Evolutionary conservation across 2,329 filamentous ascomycete genomes (phyloP), one percentile per base, ranked within the genome.

Genomic region (Sporothrix curviconia): DNA sequence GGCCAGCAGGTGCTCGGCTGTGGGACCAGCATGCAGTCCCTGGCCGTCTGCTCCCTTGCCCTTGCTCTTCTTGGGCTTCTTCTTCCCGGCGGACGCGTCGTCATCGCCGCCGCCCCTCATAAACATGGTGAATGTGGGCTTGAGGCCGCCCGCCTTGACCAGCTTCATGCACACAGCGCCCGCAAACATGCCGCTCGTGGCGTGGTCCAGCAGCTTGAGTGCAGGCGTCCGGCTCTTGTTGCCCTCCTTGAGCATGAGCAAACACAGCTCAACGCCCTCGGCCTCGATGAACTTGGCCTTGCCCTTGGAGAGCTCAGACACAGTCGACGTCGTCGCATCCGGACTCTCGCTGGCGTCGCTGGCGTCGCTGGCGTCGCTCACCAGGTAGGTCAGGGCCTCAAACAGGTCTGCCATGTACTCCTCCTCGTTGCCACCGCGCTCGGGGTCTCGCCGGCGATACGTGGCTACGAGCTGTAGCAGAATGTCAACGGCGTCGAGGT

Each of bases 391-490:
- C 17, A 97, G 69, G 1, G 86, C 83, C 67, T 96, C 92, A 69
- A 99, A 99, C 0, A 96, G 69, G 63, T 99, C 96, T 71, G 95
- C 90, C 68, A 95, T 89, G 69, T 89, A 96, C 73, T 99, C 94
- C 68, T 96, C 92, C 70, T 97, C 94, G 52, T 94, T 86, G 32
- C 86, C 85, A 59, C 91, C 90, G 67, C 89, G 92, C 50, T 85
- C 81, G 0, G 94, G 94, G 67, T 99, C 92, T 50, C 85, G 82
- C 73, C 87, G 89, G 57, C 94, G 85, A 72, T 97, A 99, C 1
- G 85, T 76, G 1, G 92, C 89, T 0, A 95, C 81, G 0, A 95
- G 78, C 71, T 95, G 90, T 14, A 99, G 83, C 64, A 96, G 76
- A 3, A 80, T 71, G 65, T 99, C 92, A 7, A 94, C 78, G 0